Evolutionary conservation across 2,329 filamentous ascomycete species (phyloP), one percentile per base, ranked within the genome.

Genomic region (Penicillium sp.): DNA sequence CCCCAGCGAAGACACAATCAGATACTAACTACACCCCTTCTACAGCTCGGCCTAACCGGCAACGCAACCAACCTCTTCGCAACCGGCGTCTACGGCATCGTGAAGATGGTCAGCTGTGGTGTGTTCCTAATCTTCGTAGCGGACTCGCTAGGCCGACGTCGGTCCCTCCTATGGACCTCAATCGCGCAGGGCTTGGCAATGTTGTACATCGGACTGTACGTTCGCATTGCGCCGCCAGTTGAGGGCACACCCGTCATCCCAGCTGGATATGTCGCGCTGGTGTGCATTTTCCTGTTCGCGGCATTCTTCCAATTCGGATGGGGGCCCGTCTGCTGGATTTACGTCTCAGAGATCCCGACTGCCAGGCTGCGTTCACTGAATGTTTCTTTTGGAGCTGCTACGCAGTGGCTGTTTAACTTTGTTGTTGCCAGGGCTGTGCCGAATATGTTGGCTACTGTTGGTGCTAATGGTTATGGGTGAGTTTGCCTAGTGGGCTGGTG

Each of bases 341-440:
- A 89, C 65, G 82, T 88, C 3, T 82, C 82, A 26, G 87, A 90
- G 72, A 89, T 90, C 56, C 86, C 87, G 0, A 85, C 85, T 7
- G 85, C 85, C 0, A 79, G 87, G 34, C 77, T 90, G 8, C 78
- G 88, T 53, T 84, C 83, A 18, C 74, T 87, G 61, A 89, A 89
- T 65, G 87, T 90, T 7, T 82, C 86, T 2, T 78, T 90, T 45
- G 87, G 82, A 0, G 86, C 87, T 0, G 85, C 84, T 1, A 88
- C 85, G 0, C 86, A 90, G 66, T 89, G 87, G 87, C 72, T 90
- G 5, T 89, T 90, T 72, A 90, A 90, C 68, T 88, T 90, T 58
- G 82, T 89, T 10, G 85, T 90, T 55, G 87, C 87, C 2, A 77
- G 85, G 55, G 85, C 85, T 34, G 85, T 87, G 4, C 83, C 87